These are phyloP conservation scores for Lentinula raphanica DNA, from an alignment of 768 basidiomycete genomes.

Conservation along the genomic window DNA sequence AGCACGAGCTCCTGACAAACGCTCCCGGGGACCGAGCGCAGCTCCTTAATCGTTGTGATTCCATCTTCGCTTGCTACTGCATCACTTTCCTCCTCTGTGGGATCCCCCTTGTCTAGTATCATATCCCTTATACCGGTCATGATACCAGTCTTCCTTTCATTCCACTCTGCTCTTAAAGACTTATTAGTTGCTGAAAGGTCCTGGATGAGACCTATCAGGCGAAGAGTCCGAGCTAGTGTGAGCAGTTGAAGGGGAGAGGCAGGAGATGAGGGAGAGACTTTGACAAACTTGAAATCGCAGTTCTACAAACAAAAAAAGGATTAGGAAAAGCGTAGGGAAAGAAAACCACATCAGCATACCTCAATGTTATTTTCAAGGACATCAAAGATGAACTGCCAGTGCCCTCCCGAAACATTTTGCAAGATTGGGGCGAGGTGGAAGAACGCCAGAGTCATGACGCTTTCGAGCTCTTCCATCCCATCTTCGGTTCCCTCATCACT, in stretches of 20 bases:
- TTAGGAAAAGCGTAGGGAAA: neutral
- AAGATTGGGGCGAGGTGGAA: slow-evolving; percentile 77
- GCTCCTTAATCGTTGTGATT: neutral
- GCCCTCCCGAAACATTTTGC: slow-evolving; percentile 78
- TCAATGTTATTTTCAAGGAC: slow-evolving; percentile 84
- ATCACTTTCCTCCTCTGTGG: neutral
- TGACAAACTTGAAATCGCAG: slow-evolving; percentile 28
- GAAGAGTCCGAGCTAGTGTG: slow-evolving; percentile 63
- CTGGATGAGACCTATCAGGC: slow-evolving; percentile 60
- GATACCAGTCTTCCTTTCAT: slow-evolving; percentile 45
- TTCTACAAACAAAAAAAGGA: slow-evolving; percentile 32
- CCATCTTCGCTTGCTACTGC: neutral
- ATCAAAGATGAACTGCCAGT: slow-evolving; percentile 94
- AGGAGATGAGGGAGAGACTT: neutral
- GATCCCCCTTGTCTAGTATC: neutral
- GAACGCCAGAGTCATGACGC: slow-evolving; percentile 70
- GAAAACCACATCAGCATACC: slow-evolving; percentile 35
- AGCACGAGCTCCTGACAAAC: slow-evolving; percentile 66
- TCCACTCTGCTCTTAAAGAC: slow-evolving; percentile 63
- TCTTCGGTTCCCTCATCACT: slow-evolving; percentile 50
- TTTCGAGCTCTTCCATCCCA: slow-evolving; percentile 56
- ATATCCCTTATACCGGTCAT: slow-evolving; percentile 59
- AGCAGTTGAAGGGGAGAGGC: slow-evolving; percentile 30
- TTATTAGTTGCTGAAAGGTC: slow-evolving; percentile 74
- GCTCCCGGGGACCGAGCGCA: slow-evolving; percentile 43